Conservation (phyloP, 129 eudicot species). For the sunflower (Helianthus annuus) region HanXRQr2.0-SUNRISE NC_035433.2:74276185-74276684, state of each 20-base stretch:
- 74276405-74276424: neutral
- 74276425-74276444: constrained; percentile 10
- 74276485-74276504: neutral
- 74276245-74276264: neutral
- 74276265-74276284: neutral
- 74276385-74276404: neutral
- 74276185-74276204: too few relatives aligned
- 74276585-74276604: neutral
- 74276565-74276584: neutral
- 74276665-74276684: constrained; percentile 18
- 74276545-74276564: constrained; percentile 11
- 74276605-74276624: constrained; percentile 13
- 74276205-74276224: too few relatives aligned
- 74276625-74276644: neutral
- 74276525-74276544: neutral
- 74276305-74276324: neutral
- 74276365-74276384: neutral
- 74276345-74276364: neutral
- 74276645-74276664: neutral
- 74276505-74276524: neutral
- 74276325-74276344: neutral
- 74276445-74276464: constrained; percentile 1
- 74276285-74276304: neutral
- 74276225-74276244: too few relatives aligned
- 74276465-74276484: constrained; percentile 4